Evolutionary conservation across 1,139 yeast genomes (phyloP).

Genomic region (Hemisphaericaspora xylofermentans): DNA sequence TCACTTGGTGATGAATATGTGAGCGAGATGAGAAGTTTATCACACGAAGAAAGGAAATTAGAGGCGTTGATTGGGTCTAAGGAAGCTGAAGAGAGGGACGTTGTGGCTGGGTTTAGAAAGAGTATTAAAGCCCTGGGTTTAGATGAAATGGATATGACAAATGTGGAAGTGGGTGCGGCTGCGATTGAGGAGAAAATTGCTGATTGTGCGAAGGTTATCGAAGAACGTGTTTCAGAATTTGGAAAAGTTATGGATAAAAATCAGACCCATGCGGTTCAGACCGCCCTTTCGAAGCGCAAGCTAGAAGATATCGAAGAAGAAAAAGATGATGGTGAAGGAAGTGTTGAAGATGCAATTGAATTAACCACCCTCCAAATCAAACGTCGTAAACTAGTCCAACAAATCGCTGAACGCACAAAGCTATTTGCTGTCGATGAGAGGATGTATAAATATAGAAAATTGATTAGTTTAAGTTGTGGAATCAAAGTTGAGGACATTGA

Average conservation of each 20-base stretch:
- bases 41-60: slow-evolving; percentile 20
- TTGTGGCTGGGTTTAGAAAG: slow-evolving; percentile 9
- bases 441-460: slow-evolving; percentile 76
- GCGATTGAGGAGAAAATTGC: no score
- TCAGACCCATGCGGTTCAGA: slow-evolving; percentile 23
- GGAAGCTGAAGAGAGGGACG: slow-evolving; percentile 9
- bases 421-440: slow-evolving; percentile 47
- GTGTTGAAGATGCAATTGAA: slow-evolving; percentile 33
- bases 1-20: slow-evolving; percentile 45
- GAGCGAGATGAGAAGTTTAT: slow-evolving; percentile 23
- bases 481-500: slow-evolving; percentile 79
- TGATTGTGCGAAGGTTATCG: no score
- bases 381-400: slow-evolving; percentile 44
- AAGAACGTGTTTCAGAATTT: no score
- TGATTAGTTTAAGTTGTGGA: slow-evolving; percentile 82
- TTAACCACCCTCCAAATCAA: slow-evolving; percentile 54
- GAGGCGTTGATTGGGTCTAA: slow-evolving; percentile 17
- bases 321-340: slow-evolving; percentile 20
- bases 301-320: slow-evolving; percentile 12
- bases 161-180: no score
- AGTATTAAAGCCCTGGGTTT: slow-evolving; percentile 16
- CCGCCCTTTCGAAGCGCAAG: background rate
- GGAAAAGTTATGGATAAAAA: slow-evolving; percentile 27
- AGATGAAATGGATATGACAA: no score
- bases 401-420: slow-evolving; percentile 37